Evolutionary conservation across 2,329 filamentous ascomycete genomes (phyloP), one percentile per base, ranked within the genome.

Genomic region (Bipolaris gigantea): DNA sequence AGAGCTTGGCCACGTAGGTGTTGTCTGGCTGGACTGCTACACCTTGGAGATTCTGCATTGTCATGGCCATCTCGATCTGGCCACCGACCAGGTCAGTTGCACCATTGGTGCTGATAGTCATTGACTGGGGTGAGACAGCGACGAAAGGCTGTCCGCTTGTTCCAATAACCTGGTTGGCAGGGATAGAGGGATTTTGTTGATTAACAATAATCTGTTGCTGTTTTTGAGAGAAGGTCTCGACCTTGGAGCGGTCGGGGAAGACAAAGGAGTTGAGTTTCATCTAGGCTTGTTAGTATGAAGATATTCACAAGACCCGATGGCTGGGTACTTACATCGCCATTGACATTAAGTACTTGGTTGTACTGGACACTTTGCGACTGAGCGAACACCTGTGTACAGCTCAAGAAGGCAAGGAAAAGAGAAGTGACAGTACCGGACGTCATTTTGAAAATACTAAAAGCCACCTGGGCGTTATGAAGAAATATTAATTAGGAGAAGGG

Each of bases 121-220:
- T 68, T 23, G 71, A 73, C 33, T 69, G 66, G 10, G 62, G 59
- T 34, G 61, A 65, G 19, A 74, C 57, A 33, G 67, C 66, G 38
- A 74, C 68, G 40, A 74, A 74, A 0, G 72, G 71, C 59, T 73
- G 70, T 15, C 72, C 72, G 16, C 71, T 73, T 1, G 70, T 65
- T 5, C 72, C 72, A 18, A 71, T 73, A 39, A 74, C 70, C 50
- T 73, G 70, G 57, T 72, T 73, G 11, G 68, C 63, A 7, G 69
- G 64, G 18, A 74, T 63, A 5, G 72, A 58, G 9, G 69, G 66
- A 27, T 62, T 65, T 57, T 74, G 67, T 60, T 74, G 72, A 72
- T 74, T 74, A 67, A 74, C 72, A 23, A 74, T 73, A 69, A 74
- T 57, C 49, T 74, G 72, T 33, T 71, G 71, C 50, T 74, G 72